A percentile compares a stretch with the other conserved stretches of the same genome.
Evolutionary conservation across 2,329 filamentous ascomycete genomes (phyloP).

Genomic region (Cryphonectria parasitica): DNA sequence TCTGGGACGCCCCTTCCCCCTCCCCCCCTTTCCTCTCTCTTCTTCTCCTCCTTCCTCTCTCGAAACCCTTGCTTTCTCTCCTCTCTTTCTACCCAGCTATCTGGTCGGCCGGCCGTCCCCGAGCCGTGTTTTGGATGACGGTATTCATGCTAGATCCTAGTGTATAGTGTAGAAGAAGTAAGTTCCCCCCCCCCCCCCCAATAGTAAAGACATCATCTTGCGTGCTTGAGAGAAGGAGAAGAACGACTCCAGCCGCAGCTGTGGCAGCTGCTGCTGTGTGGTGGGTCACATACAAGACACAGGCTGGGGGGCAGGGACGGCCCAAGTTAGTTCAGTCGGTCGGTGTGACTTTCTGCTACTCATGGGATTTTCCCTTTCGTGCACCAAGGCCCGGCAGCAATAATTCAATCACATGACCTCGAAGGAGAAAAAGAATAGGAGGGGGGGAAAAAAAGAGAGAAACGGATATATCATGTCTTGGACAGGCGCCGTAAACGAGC

Average conservation of each 20-base stretch:
- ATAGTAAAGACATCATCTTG: not conserved
- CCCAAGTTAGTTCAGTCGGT: not conserved
- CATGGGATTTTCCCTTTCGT: not conserved
- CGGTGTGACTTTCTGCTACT: not conserved
- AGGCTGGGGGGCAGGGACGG: not conserved
- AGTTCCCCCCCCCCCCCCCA: not conserved
- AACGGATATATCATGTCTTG: not conserved
- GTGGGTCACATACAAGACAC: not conserved
- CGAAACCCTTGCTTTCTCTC: not conserved
- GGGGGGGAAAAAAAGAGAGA: too few relatives aligned
- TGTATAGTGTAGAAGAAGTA: not conserved
- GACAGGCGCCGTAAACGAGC: not conserved
- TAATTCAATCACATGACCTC: not conserved
- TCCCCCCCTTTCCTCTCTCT: too few relatives aligned
- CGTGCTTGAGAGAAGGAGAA: not conserved
- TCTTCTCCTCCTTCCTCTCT: too few relatives aligned
- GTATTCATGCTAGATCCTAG: not conserved
- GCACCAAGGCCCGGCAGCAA: not conserved
- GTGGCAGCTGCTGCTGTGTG: not conserved
- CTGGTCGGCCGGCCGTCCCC: not conserved
- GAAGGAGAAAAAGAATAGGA: not conserved
- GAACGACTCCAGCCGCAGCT: not conserved
- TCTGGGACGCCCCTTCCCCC: not conserved
- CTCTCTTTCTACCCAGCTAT: too few relatives aligned
- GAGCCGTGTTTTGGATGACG: not conserved